Evolutionary conservation across 192 early-diverging fungal species (phyloP).

Genomic region (Borealophlyctis nickersoniae): DNA sequence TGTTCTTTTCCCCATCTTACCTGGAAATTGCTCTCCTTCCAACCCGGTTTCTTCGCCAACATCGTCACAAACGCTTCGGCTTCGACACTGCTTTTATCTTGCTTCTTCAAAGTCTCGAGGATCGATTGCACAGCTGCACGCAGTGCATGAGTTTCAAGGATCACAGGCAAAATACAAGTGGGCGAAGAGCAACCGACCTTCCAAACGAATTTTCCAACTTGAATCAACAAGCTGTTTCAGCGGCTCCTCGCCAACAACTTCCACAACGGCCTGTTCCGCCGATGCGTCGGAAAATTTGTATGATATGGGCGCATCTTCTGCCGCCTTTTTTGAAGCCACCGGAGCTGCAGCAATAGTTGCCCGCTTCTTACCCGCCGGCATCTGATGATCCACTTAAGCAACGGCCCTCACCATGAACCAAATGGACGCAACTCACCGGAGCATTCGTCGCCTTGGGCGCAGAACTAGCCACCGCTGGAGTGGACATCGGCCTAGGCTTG

Average conservation of each 20-base stretch:
- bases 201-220: conserved; percentile 87
- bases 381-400: background rate
- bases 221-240: conserved; percentile 63
- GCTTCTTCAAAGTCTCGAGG: conserved; percentile 58
- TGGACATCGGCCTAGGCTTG: conserved; percentile 23
- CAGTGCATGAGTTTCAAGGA: too few relatives aligned
- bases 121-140: conserved; percentile 65
- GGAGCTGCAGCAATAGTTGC: conserved; percentile 3
- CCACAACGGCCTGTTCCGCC: conserved; percentile 58
- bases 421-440: background rate
- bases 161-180: too few relatives aligned
- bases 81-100: conserved; percentile 51
- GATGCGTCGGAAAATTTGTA: conserved; percentile 71
- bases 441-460: background rate
- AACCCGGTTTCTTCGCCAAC: conserved; percentile 81
- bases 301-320: conserved; percentile 47
- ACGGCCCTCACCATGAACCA: background rate
- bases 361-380: conserved; percentile 15
- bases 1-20: too few relatives aligned
- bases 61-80: conserved; percentile 80
- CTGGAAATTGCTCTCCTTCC: conserved; percentile 99
- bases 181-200: conserved; percentile 51
- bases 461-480: conserved; percentile 12
- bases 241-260: conserved; percentile 56
- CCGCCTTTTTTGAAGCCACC: conserved; percentile 33